A percentile compares a stretch with the other conserved stretches of the same genome.
Evolutionary conservation across 345 rosid genomes (phyloP).

Genomic region (Pistacia integerrima): DNA sequence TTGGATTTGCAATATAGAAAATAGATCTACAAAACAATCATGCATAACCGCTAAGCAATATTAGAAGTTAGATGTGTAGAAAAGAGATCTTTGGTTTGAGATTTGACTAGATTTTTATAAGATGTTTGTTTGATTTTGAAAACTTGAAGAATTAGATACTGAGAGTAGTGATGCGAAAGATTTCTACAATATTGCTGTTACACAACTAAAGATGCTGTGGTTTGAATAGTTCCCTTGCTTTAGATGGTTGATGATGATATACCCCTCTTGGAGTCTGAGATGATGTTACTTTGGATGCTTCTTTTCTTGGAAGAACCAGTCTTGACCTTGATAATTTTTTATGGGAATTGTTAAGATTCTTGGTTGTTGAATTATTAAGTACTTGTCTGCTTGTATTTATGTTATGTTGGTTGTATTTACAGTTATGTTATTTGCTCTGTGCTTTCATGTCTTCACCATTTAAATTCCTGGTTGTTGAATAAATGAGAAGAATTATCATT

Average conservation of each 20-base stretch:
- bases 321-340: background rate
- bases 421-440: background rate
- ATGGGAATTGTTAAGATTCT: background rate
- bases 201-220: too few species aligned
- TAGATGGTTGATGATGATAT: background rate
- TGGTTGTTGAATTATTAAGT: background rate
- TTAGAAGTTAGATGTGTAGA: background rate
- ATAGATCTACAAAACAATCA: too few species aligned
- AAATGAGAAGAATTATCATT: slow-evolving; percentile 11
- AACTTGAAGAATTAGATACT: background rate
- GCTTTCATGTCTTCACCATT: background rate
- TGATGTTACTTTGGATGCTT: background rate
- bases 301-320: background rate
- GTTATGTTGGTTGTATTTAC: background rate
- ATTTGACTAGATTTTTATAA: background rate
- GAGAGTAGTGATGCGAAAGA: background rate
- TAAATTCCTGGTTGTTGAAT: background rate
- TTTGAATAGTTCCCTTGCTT: background rate
- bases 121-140: background rate
- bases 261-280: background rate
- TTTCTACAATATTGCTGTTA: background rate
- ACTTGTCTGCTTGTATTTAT: background rate
- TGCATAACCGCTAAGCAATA: background rate
- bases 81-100: background rate
- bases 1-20: too few species aligned